Evolutionary conservation across 2,329 filamentous ascomycete genomes (phyloP).

Genomic region (Ascomycota sp.): DNA sequence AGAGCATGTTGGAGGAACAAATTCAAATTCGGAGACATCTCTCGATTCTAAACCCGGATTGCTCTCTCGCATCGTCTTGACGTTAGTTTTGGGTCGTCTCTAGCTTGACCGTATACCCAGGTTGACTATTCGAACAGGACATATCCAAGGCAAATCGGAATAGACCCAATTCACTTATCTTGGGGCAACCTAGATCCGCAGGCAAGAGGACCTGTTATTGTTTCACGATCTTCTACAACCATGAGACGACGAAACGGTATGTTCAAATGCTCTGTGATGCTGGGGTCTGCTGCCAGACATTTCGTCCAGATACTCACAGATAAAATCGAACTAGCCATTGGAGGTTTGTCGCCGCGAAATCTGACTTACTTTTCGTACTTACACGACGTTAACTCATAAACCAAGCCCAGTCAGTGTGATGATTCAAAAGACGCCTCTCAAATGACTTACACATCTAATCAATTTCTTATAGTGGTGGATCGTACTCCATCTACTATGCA

Average conservation of each 20-base stretch:
- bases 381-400: background rate
- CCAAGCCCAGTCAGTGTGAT: constrained; percentile 15
- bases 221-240: constrained; percentile 52
- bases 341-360: constrained; percentile 21
- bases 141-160: constrained; percentile 82
- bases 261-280: constrained; percentile 7
- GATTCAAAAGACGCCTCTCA: no score
- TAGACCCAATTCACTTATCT: constrained; percentile 69
- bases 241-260: constrained; percentile 62
- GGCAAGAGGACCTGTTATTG: constrained; percentile 67
- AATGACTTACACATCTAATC: background rate
- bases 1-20: no score
- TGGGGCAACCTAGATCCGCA: constrained; percentile 64
- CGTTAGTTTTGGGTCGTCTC: constrained; percentile 14
- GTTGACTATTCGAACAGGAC: constrained; percentile 25
- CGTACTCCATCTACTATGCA: constrained; percentile 88
- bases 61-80: constrained; percentile 24
- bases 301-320: constrained; percentile 2
- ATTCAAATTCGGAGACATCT: background rate
- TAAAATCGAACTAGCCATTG: constrained; percentile 21
- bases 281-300: background rate
- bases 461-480: constrained; percentile 39
- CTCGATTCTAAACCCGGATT: background rate
- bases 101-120: background rate
- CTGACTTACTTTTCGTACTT: background rate